Conservation (phyloP, 345 rosid species). For the Melaleuca quinquenervia region DNA sequence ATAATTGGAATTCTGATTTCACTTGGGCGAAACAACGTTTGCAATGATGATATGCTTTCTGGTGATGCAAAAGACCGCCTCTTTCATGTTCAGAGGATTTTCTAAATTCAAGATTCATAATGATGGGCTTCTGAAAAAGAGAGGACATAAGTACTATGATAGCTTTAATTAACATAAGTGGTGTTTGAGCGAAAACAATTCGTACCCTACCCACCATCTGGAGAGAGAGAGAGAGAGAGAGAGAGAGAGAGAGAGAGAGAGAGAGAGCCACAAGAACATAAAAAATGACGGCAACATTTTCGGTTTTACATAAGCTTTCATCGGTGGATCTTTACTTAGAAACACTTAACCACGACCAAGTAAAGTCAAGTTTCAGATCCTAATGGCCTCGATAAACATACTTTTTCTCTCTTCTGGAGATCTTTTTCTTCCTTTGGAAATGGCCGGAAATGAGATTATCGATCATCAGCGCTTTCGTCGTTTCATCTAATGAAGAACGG, state of each 20-base stretch:
- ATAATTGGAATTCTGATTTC: background rate
- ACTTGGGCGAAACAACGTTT: background rate
- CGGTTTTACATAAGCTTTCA: constrained; percentile 3
- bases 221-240: background rate
- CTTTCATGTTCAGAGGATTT: background rate
- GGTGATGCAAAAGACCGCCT: background rate
- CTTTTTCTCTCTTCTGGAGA: background rate
- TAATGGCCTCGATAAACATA: background rate
- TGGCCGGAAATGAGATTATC: background rate
- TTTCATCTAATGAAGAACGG: background rate
- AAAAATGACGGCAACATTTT: constrained; percentile 10
- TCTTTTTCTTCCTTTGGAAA: background rate
- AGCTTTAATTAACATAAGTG: background rate
- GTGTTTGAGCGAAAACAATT: background rate
- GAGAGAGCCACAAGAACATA: constrained; percentile 27
- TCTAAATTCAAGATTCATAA: background rate
- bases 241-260: background rate
- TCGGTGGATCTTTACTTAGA: background rate
- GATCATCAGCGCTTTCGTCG: background rate
- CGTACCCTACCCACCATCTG: background rate
- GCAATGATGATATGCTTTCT: background rate
- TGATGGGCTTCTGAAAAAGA: background rate
- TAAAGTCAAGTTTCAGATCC: background rate
- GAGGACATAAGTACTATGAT: background rate
- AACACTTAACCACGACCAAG: background rate